A percentile compares a stretch with the other conserved stretches of the same genome.
Evolutionary conservation across 176 grass and related monocot species (phyloP).

Genomic region (Urochloa ruziziensis): DNA sequence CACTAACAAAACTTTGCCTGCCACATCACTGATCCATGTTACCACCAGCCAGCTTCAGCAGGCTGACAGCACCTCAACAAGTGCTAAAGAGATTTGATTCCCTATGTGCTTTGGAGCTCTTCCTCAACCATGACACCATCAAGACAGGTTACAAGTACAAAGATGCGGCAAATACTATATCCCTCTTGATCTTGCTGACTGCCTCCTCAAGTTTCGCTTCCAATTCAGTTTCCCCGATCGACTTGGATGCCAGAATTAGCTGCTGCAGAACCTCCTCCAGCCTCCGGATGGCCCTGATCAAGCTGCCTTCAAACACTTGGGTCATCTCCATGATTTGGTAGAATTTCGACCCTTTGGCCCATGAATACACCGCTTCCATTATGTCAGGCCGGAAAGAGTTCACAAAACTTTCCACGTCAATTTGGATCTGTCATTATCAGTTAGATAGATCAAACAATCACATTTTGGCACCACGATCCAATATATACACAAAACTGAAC

Average conservation of each 20-base stretch:
- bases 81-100: not conserved
- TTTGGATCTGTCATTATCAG: constrained; percentile 57
- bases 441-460: not conserved
- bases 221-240: constrained; percentile 69
- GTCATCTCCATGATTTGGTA: constrained; percentile 90
- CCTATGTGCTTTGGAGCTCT: not conserved
- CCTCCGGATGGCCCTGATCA: constrained; percentile 92
- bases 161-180: constrained; percentile 69
- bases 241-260: constrained; percentile 78
- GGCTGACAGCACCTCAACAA: not conserved
- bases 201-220: constrained; percentile 87
- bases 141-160: constrained; percentile 51
- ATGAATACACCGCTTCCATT: constrained; percentile 89
- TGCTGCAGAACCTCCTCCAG: constrained; percentile 94
- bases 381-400: constrained; percentile 84
- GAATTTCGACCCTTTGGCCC: constrained; percentile 83
- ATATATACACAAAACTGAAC: not conserved
- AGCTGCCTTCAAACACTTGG: constrained; percentile 89
- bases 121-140: not conserved
- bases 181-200: constrained; percentile 67
- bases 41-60: not conserved
- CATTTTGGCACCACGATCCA: not conserved
- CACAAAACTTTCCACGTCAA: constrained; percentile 75
- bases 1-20: constrained; percentile 28
- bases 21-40: not conserved